phyloP scores from a whole-genome alignment of 768 basidiomycete genomes.

The Baorangia bicolor region DNA sequence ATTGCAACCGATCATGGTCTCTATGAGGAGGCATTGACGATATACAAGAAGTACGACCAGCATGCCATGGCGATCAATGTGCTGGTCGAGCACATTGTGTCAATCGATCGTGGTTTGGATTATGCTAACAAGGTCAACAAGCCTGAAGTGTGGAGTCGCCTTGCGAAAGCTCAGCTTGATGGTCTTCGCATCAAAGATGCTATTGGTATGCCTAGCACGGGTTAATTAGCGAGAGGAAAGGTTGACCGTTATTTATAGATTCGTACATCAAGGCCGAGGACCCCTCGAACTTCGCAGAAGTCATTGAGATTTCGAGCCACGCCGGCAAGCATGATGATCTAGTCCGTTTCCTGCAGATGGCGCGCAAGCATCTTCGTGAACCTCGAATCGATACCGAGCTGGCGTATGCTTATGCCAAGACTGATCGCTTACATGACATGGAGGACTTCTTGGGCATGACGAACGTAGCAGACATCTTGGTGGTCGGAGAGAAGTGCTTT shows the following conservation, averaged over 20 bases:
- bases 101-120: conserved; percentile 93
- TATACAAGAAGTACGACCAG: conserved; percentile 97
- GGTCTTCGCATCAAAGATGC: conserved; percentile 98
- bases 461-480: conserved; percentile 94
- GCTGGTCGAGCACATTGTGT: conserved; percentile 96
- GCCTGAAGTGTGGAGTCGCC: conserved; percentile 94
- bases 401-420: conserved; percentile 98
- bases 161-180: conserved; percentile 98
- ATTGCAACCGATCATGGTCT: conserved; percentile 96
- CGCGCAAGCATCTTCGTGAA: conserved; percentile 93
- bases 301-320: conserved; percentile 92
- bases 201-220: conserved; percentile 61
- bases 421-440: conserved; percentile 97
- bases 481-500: conserved; percentile 99
- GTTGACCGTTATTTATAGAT: conserved; percentile 45
- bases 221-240: neutral
- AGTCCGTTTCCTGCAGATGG: conserved; percentile 97
- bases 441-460: conserved; percentile 99
- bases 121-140: conserved; percentile 96
- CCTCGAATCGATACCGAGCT: conserved; percentile 98
- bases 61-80: conserved; percentile 97
- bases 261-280: conserved; percentile 99
- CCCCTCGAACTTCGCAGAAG: conserved; percentile 89
- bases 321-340: conserved; percentile 94
- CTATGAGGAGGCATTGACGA: conserved; percentile 94